Evolutionary conservation across 2,329 filamentous ascomycete genomes (phyloP).

Genomic region (Hymenoscyphus linearis): DNA sequence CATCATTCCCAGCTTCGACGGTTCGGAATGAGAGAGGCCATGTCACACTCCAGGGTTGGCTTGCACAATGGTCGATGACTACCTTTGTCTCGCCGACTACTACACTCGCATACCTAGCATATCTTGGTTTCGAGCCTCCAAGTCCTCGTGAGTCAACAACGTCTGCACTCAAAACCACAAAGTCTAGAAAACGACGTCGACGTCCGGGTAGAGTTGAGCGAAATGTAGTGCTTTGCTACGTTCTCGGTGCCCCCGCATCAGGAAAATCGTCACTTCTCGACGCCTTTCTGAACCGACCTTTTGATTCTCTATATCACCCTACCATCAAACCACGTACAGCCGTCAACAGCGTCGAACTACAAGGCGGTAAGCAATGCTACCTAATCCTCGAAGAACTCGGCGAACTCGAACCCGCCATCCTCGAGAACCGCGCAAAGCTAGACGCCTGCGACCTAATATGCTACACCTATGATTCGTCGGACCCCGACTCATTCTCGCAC

Average conservation of each 20-base stretch:
- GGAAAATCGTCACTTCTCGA: constrained; percentile 91
- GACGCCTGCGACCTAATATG: constrained; percentile 92
- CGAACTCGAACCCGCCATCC: constrained; percentile 87
- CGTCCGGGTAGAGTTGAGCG: constrained; percentile 82
- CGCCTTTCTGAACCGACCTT: constrained; percentile 84
- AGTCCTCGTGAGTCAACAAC: constrained; percentile 73
- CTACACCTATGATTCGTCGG: constrained; percentile 94
- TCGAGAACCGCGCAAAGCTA: constrained; percentile 86
- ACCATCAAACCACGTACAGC: constrained; percentile 92
- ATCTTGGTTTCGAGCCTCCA: constrained; percentile 85
- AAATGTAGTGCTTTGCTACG: constrained; percentile 90
- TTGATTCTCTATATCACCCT: constrained; percentile 77
- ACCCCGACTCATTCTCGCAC: constrained; percentile 92
- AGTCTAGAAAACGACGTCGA: constrained; percentile 78
- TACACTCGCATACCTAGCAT: constrained; percentile 91
- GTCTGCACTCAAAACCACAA: constrained; percentile 85
- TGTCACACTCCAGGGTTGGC: constrained; percentile 94
- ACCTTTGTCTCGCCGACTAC: constrained; percentile 95
- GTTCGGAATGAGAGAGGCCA: constrained; percentile 93
- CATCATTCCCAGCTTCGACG: constrained; percentile 85
- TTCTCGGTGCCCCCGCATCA: constrained; percentile 77
- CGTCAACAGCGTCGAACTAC: constrained; percentile 93
- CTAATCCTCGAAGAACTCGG: constrained; percentile 93
- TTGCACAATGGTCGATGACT: constrained; percentile 99
- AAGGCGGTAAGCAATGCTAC: constrained; percentile 94